Conservation (phyloP, 1,139 yeast genomes). For the Lodderomyces margitis region DNA sequence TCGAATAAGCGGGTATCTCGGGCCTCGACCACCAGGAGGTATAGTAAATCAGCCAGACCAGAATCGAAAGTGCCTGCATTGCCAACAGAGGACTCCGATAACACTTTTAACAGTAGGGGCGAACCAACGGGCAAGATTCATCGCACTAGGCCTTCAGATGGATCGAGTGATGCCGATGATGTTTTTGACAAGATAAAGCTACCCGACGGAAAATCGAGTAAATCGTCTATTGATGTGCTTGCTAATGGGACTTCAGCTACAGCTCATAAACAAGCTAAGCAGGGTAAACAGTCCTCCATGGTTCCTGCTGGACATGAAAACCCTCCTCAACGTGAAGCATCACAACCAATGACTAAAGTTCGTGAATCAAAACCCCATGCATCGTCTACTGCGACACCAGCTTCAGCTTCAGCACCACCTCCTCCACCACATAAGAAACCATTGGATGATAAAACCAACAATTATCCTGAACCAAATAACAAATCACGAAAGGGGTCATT, state of each 20-base stretch:
- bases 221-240: constrained; percentile 16
- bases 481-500: constrained; percentile 47
- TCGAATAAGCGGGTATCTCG: constrained; percentile 23
- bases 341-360: constrained; percentile 29
- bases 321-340: constrained; percentile 8
- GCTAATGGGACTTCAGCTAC: constrained; percentile 12
- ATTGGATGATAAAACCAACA: constrained; percentile 34
- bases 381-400: constrained; percentile 10
- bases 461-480: constrained; percentile 17
- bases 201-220: constrained; percentile 29
- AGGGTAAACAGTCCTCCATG: constrained; percentile 2
- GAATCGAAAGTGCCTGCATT: constrained; percentile 33
- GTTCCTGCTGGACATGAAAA: neutral
- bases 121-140: constrained; percentile 24
- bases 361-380: constrained; percentile 18
- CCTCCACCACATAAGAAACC: constrained; percentile 22
- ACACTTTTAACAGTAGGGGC: constrained; percentile 37
- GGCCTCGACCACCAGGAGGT: constrained; percentile 22
- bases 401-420: constrained; percentile 21
- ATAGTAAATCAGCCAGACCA: constrained; percentile 27
- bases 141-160: constrained; percentile 17
- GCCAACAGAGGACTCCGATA: constrained; percentile 28
- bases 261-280: constrained; percentile 14
- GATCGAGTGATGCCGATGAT: constrained; percentile 20
- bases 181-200: constrained; percentile 46